Percentiles rank a stretch among this genome's conserved stretches.
These are phyloP conservation scores for Mortierella sp. DNA, from an alignment of 371 early-diverging fungal genomes.

Conservation along the genomic window DNA sequence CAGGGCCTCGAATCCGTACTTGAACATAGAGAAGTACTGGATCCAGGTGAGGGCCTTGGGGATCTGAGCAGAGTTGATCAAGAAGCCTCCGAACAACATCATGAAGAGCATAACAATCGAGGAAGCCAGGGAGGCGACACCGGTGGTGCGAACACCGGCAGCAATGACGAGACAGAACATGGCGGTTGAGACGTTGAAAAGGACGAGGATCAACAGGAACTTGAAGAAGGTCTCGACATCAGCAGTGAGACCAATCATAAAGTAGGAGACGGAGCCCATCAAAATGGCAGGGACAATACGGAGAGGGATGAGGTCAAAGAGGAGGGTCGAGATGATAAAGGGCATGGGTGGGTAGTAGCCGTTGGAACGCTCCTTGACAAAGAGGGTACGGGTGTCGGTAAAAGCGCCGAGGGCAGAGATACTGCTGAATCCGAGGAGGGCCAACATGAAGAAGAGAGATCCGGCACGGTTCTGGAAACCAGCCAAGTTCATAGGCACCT, in stretches of 20 bases:
- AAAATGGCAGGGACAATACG: conserved; percentile 63
- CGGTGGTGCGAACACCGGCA: conserved; percentile 57
- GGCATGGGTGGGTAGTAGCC: conserved; percentile 76
- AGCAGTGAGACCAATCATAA: conserved; percentile 66
- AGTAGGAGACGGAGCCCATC: conserved; percentile 66
- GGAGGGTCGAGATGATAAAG: conserved; percentile 67
- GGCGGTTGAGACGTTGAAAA: conserved; percentile 67
- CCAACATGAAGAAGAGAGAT: conserved; percentile 71
- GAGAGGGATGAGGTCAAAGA: conserved; percentile 64
- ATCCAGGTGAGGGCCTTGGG: conserved; percentile 73
- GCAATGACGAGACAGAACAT: conserved; percentile 69
- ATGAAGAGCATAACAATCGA: conserved; percentile 64
- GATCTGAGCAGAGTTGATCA: conserved; percentile 73
- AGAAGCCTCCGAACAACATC: conserved; percentile 64
- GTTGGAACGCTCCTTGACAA: conserved; percentile 70
- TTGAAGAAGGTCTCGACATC: conserved; percentile 63
- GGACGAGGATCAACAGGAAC: conserved; percentile 57
- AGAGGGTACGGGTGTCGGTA: conserved; percentile 67
- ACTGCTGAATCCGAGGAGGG: conserved; percentile 62
- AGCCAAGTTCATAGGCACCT: conserved; percentile 45
- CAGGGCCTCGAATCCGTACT: conserved; percentile 73
- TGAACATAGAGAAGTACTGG: conserved; percentile 74
- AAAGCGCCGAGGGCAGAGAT: conserved; percentile 69
- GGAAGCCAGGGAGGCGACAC: conserved; percentile 49
- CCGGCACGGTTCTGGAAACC: conserved; percentile 73